Base-by-base conservation (phyloP, 1,139 yeast genomes). In the Saccharomyces uvarum region DNA sequence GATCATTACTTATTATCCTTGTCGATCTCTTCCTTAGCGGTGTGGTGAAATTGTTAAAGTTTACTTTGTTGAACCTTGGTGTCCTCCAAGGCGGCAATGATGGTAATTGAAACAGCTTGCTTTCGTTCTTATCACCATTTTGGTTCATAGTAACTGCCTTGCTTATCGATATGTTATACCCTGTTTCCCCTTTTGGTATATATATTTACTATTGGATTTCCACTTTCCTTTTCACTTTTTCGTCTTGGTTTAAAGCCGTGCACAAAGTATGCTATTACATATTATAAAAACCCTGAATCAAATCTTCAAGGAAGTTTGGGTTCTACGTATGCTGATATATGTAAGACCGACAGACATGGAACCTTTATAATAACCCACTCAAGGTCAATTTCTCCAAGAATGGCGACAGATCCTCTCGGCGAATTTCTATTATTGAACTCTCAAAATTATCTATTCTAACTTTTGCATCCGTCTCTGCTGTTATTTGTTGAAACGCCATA, bases 381-480 rank as follows among this genome's bases (percentile, higher is more conserved):
- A 81, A 62, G 4, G 85, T 81, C 56, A 93, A 74, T 55, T 83
- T 83, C 69, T 93, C 99, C 60, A 93, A 74, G 66, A 93, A 93
- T 48, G 96, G 89, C 2, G 90, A 78, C 61, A 93, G 75, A 67
- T 95, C 99, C 54, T 90, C 96, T 66, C 84, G 86, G 56, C 89
- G 75, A 50, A 95, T 84, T 71, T 93, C 98, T 48, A 95, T 89
- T 41, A 93, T 88, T 2, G 97, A 84, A 59, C 96, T 88, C 66
- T 93, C 98, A 71, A 93, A 93, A 63, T 96, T 89, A 70, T 95
- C 98, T 58, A 93, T 86, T 64, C 95, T 79, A 33, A 90, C 91
- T 62, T 88, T 84, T 4, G 98, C 97, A 44, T 91, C 93, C 13
- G 95, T 86, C 9, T 81, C 79, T 50, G 77, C 78, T 1, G 97